These are phyloP conservation scores for Hymenoscyphus fraxineus DNA, from an alignment of 2,329 filamentous ascomycete genomes.

Conservation along the genomic window DNA sequence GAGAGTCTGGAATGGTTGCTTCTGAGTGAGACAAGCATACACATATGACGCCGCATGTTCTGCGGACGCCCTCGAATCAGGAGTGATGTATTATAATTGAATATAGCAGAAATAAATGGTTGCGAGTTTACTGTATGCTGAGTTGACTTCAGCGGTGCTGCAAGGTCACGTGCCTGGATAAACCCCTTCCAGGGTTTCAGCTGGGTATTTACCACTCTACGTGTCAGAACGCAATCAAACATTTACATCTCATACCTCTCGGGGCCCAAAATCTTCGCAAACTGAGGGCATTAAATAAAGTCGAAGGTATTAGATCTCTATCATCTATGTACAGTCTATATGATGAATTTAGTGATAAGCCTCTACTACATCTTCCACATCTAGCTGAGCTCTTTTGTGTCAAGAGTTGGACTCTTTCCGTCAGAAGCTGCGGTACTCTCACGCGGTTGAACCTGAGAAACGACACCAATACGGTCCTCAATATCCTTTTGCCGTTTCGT, in stretches of 20 bases:
- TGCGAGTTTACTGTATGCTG: too few relatives aligned
- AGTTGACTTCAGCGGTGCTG: too few relatives aligned
- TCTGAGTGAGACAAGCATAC: too few relatives aligned
- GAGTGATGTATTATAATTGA: too few relatives aligned
- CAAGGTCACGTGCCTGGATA: too few relatives aligned
- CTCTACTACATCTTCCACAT: not conserved
- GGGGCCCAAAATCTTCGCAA: not conserved
- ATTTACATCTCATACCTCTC: not conserved
- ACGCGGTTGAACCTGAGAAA: not conserved
- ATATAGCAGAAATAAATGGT: too few relatives aligned
- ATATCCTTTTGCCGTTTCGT: constrained; percentile 8
- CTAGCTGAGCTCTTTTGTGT: not conserved
- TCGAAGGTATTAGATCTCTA: not conserved
- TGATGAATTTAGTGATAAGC: not conserved
- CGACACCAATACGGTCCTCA: constrained; percentile 6
- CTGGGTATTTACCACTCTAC: too few relatives aligned
- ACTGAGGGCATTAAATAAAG: not conserved
- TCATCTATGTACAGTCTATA: not conserved
- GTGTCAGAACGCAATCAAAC: too few relatives aligned
- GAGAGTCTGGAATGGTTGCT: too few relatives aligned
- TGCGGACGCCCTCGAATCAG: too few relatives aligned
- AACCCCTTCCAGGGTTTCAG: too few relatives aligned
- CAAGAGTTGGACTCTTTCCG: not conserved
- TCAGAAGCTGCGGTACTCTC: not conserved
- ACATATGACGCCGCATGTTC: too few relatives aligned